Evolutionary conservation across 1,139 yeast genomes (phyloP).

Genomic region (Taphrina communis): DNA sequence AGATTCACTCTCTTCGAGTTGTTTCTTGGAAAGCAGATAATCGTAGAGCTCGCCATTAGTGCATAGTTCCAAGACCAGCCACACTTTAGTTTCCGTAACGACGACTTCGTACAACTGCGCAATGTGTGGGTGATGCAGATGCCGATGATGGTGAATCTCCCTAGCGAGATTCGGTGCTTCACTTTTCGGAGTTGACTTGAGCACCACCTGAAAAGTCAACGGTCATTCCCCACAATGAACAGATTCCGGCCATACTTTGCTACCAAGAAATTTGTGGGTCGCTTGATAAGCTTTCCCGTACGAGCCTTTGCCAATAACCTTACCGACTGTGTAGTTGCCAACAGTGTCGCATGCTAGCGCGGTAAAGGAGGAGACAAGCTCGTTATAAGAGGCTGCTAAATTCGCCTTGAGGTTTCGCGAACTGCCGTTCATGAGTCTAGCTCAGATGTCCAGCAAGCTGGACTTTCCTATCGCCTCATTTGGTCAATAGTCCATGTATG

Average conservation of each 20-base stretch:
- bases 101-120: constrained; percentile 86
- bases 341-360: constrained; percentile 42
- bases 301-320: constrained; percentile 45
- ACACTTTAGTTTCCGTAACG: constrained; percentile 75
- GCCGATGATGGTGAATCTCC: constrained; percentile 87
- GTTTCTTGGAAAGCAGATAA: constrained; percentile 61
- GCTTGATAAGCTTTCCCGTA: constrained; percentile 30
- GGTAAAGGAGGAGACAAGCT: constrained; percentile 37
- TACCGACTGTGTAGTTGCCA: constrained; percentile 45
- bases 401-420: constrained; percentile 30
- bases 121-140: constrained; percentile 81
- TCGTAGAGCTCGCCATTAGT: constrained; percentile 86
- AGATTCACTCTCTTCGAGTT: constrained; percentile 63
- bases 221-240: neutral
- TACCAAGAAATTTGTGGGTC: constrained; percentile 37
- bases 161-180: constrained; percentile 88
- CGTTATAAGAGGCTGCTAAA: constrained; percentile 40
- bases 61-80: constrained; percentile 90
- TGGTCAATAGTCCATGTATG: neutral
- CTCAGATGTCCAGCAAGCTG: constrained; percentile 1
- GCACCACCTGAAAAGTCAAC: constrained; percentile 56
- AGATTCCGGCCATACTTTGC: constrained; percentile 18
- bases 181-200: constrained; percentile 76
- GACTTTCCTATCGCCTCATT: neutral
- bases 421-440: constrained; percentile 4